Percentiles rank a stretch among this genome's conserved stretches.
Conservation (phyloP, 352 stramenopile species). For the Thraustochytrium sp. region DNA sequence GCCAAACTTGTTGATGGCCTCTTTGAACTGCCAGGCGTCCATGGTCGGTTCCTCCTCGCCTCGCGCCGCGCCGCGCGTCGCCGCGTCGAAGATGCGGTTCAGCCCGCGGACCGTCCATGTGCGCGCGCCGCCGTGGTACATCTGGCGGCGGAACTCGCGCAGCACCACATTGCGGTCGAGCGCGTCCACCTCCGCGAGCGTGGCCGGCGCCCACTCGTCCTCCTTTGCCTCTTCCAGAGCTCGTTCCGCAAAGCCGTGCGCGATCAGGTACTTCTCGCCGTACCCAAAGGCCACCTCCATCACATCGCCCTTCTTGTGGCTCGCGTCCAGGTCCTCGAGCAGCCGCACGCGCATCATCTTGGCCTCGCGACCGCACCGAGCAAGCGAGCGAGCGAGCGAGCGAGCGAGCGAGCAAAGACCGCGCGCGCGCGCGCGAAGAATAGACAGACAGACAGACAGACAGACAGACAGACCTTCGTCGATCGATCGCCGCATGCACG, state of each 20-base stretch:
- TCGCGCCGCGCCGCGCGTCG: not conserved
- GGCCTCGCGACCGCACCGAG: no score
- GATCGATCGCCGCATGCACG: no score
- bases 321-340: not conserved
- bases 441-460: no score
- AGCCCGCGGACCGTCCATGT: constrained; percentile 7
- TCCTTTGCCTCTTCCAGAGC: not conserved
- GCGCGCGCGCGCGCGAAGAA: no score
- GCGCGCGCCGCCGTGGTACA: constrained; percentile 25
- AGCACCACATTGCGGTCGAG: not conserved
- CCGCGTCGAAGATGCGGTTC: constrained; percentile 4
- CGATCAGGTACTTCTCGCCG: not conserved
- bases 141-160: constrained; percentile 7
- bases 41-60: not conserved
- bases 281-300: not conserved
- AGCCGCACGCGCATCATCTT: constrained; percentile 5
- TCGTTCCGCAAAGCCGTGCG: constrained; percentile 3
- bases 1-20: constrained; percentile 40
- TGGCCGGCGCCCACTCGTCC: not conserved
- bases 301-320: not conserved
- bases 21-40: constrained; percentile 6
- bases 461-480: no score
- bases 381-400: no score
- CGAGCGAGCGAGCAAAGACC: no score
- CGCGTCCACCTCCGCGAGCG: not conserved